Evolutionary conservation across 2,329 filamentous ascomycete species (phyloP).

Genomic region (Phialophora verrucosa): DNA sequence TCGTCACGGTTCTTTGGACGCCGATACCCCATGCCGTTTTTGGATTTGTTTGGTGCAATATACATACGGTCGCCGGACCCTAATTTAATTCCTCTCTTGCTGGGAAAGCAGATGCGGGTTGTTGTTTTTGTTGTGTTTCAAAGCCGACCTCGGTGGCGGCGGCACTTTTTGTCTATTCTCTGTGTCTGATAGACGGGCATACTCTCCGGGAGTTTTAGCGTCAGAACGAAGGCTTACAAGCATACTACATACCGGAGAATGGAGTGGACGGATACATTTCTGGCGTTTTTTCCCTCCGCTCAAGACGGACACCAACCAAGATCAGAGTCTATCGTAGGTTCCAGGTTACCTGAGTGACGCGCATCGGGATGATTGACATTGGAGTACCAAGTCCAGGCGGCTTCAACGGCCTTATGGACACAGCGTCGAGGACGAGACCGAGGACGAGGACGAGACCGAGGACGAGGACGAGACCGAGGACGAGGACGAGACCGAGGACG

Average conservation of each 20-base stretch:
- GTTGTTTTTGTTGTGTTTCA: not conserved
- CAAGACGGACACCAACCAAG: not conserved
- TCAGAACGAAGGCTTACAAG: not conserved
- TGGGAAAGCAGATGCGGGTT: not conserved
- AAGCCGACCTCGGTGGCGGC: not conserved
- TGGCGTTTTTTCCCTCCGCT: too few species aligned
- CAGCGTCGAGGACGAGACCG: not conserved
- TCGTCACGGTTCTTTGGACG: conserved; percentile 17
- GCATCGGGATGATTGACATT: not conserved
- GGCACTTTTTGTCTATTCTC: not conserved
- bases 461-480: not conserved
- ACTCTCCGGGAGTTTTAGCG: not conserved
- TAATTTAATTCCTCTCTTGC: not conserved
- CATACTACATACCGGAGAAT: not conserved
- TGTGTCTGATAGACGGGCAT: conserved; percentile 1
- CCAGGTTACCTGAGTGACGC: too few species aligned
- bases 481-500: not conserved
- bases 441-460: not conserved
- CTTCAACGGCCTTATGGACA: not conserved
- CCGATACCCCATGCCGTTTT: conserved; percentile 17
- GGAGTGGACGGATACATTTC: not conserved
- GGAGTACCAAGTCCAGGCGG: too few species aligned
- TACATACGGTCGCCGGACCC: conserved; percentile 2
- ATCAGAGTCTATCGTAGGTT: not conserved
- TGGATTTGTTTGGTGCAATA: not conserved